These are phyloP conservation scores for Dothiorella sarmentorum DNA, from an alignment of 2,329 filamentous ascomycete genomes.

Conservation along the genomic window DNA sequence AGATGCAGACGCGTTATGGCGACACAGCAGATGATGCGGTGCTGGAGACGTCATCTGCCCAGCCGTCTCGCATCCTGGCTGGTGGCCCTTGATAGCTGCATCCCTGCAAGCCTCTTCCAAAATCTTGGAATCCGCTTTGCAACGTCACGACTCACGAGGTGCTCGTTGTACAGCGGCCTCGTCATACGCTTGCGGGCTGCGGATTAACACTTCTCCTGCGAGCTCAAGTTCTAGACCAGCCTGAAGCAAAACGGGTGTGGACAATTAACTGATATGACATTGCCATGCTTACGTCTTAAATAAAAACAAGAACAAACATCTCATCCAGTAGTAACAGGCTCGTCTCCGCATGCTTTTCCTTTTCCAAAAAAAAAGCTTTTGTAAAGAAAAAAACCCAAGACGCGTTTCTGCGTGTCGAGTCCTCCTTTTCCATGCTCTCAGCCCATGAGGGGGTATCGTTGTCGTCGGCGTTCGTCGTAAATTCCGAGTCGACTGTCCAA, in stretches of 20 bases:
- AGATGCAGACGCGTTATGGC: slow-evolving; percentile 3
- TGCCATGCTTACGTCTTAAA: slow-evolving; percentile 8
- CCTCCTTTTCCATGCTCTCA: slow-evolving; percentile 10
- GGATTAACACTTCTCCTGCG: not conserved
- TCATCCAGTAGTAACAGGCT: slow-evolving; percentile 15
- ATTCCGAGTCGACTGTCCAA: slow-evolving; percentile 13
- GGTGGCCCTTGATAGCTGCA: not conserved
- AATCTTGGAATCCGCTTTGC: slow-evolving; percentile 4
- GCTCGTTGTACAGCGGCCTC: too few species aligned
- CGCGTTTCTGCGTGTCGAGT: slow-evolving; percentile 16
- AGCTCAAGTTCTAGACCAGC: not conserved
- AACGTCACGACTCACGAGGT: too few species aligned
- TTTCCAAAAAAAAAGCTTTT: slow-evolving; percentile 14
- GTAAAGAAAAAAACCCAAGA: not conserved
- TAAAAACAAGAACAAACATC: slow-evolving; percentile 11
- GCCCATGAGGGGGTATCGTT: slow-evolving; percentile 11
- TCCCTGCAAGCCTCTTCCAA: slow-evolving; percentile 5
- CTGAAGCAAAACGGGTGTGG: not conserved
- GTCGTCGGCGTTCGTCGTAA: slow-evolving; percentile 9
- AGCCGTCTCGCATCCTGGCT: slow-evolving; percentile 12
- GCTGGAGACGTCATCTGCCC: slow-evolving; percentile 7
- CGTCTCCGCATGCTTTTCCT: slow-evolving; percentile 11
- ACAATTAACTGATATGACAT: slow-evolving; percentile 10
- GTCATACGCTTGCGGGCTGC: too few species aligned
- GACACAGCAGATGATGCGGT: slow-evolving; percentile 13